Base-by-base conservation (phyloP, 1,139 yeast species). In the Protomyces inundatus region DNA sequence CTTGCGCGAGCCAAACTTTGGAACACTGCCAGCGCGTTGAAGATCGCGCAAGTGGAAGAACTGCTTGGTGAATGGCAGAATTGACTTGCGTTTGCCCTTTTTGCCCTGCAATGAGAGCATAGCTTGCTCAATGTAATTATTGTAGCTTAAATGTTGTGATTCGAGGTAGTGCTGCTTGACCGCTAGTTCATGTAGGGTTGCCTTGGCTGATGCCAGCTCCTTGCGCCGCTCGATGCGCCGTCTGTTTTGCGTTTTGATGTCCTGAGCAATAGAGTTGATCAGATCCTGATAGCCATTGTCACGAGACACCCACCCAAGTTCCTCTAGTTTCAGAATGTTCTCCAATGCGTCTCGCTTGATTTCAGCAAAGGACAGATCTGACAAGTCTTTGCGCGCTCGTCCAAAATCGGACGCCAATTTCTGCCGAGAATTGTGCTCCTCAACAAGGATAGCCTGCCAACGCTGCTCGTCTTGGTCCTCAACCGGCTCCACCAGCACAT, bases 1-100 rank as follows among this genome's bases (percentile, higher is more conserved):
- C 74, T 87, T 88, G 76, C 85, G 89, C 0, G 95, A 88, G 6
- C 96, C 96, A 74, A 86, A 89, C 71, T 82, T 83, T 1, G 95
- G 91, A 55, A 85, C 76, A 55, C 86, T 79, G 40, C 93, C 89
- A 58, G 83, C 74, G 75, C 81, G 84, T 70, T 85, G 84, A 69
- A 88, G 77, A 68, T 86, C 90, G 42, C 91, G 78, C 71, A 85
- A 87, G 71, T 87, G 88, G 75, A 87, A 87, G 74, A 86, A 88
- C 69, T 88, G 95, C 71, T 84, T 86, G 46, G 91, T 85, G 75
- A 89, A 88, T 1, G 87, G 86, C 35, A 88, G 80, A 54, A 75
- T 73, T 66, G 76, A 67, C 68, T 75, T 82, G 73, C 82, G 82
- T 59, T 82, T 74, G 32, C 69, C 84, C 71, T 83, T 77, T 72